Conservation (phyloP, 2,329 filamentous ascomycete genomes). For the Xylaria sp. region DNA sequence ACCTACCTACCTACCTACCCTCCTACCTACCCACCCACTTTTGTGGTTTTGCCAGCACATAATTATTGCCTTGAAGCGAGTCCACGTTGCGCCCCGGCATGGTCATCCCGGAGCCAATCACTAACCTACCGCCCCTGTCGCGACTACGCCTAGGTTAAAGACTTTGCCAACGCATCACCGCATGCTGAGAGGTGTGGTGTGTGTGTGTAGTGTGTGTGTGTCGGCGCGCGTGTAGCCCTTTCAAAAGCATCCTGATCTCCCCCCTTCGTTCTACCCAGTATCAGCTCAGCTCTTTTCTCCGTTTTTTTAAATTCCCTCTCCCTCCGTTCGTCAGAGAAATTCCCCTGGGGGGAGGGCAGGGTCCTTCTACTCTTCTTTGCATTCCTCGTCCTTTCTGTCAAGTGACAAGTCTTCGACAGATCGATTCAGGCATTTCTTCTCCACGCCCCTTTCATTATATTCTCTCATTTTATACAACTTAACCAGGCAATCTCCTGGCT, state of each 20-base stretch:
- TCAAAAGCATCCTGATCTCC: constrained; percentile 37
- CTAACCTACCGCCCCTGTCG: constrained; percentile 40
- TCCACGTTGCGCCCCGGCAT: constrained; percentile 44
- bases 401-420: background rate
- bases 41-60: constrained; percentile 36
- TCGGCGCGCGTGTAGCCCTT: constrained; percentile 39
- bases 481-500: constrained; percentile 3
- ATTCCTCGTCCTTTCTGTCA: constrained; percentile 13
- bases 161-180: constrained; percentile 52
- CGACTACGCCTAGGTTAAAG: constrained; percentile 43
- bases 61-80: constrained; percentile 35
- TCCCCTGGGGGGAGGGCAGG: background rate
- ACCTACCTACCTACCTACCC: constrained; percentile 34
- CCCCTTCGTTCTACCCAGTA: constrained; percentile 40
- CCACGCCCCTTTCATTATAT: background rate
- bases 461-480: background rate
- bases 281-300: constrained; percentile 39
- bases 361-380: constrained; percentile 2
- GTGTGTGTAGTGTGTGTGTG: constrained; percentile 44
- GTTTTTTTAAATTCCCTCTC: constrained; percentile 21
- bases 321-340: constrained; percentile 12
- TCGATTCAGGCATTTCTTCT: background rate
- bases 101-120: constrained; percentile 45
- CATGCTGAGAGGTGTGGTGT: constrained; percentile 49
- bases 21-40: constrained; percentile 26